phyloP scores from a whole-genome alignment of 192 early-diverging fungal species.

The Chytriomyces confervae region DNA sequence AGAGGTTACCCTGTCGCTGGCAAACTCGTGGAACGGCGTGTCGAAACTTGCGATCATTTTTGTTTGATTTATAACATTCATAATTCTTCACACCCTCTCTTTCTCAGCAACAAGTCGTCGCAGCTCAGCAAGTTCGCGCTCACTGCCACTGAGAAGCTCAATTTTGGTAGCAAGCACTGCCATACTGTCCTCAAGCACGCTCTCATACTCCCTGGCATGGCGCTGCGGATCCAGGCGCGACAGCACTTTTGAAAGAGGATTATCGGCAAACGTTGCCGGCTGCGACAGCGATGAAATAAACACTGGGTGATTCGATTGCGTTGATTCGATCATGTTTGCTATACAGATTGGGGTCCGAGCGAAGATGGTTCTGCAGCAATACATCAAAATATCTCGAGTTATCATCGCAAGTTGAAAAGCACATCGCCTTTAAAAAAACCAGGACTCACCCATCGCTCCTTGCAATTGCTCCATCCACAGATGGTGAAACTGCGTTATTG shows the following conservation, averaged over 20 bases:
- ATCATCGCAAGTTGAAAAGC: neutral
- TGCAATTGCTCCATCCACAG: too few species aligned
- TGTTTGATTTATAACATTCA: too few species aligned
- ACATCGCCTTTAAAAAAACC: neutral
- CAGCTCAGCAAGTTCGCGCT: neutral
- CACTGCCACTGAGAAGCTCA: neutral
- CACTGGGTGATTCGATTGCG: conserved; percentile 9
- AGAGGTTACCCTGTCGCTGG: neutral
- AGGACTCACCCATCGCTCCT: neutral
- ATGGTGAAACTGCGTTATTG: neutral
- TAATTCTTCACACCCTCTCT: neutral
- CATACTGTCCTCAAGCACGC: conserved; percentile 4
- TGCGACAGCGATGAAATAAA: neutral
- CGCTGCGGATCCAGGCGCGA: neutral
- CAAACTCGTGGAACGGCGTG: neutral
- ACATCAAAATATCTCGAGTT: neutral
- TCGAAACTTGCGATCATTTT: neutral
- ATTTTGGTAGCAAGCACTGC: neutral
- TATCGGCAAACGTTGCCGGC: neutral
- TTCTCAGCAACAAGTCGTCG: conserved; percentile 14
- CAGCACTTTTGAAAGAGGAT: neutral
- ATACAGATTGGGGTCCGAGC: neutral
- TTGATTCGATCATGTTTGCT: conserved; percentile 20
- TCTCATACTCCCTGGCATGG: neutral
- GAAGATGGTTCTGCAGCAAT: neutral